These are phyloP conservation scores for Globisporangium nodosum DNA, from an alignment of 352 stramenopile species.

Conservation along the genomic window DNA sequence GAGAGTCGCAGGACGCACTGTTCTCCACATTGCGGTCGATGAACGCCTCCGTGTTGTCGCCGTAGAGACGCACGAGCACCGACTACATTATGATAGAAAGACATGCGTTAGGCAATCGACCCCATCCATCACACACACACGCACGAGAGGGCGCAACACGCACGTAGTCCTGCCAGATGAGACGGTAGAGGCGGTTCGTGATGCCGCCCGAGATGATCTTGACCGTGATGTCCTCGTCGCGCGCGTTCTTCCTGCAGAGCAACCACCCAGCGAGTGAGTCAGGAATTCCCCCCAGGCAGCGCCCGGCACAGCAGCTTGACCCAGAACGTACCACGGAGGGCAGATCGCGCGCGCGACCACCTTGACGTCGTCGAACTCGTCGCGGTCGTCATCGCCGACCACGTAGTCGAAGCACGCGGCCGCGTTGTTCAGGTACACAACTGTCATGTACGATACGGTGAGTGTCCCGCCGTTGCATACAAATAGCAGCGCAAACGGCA, in stretches of 20 bases:
- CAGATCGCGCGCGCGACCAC: conserved; percentile 67
- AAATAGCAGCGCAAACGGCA: not conserved
- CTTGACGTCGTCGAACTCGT: conserved; percentile 84
- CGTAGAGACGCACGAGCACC: conserved; percentile 89
- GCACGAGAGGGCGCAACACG: not conserved
- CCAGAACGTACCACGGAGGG: conserved; percentile 33
- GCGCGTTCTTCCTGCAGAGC: conserved; percentile 34
- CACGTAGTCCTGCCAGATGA: conserved; percentile 62
- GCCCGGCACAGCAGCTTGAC: too few species aligned
- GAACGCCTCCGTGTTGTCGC: conserved; percentile 90
- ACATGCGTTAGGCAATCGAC: not conserved
- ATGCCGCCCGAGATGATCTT: conserved; percentile 90
- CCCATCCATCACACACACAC: not conserved
- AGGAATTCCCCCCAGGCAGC: too few species aligned
- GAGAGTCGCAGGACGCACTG: conserved; percentile 32
- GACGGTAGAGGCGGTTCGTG: conserved; percentile 90
- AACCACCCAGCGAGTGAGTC: not conserved
- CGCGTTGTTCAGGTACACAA: conserved; percentile 80
- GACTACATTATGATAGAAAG: conserved; percentile 22
- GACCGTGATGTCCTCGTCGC: conserved; percentile 61
- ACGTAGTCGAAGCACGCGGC: conserved; percentile 63
- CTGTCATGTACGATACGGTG: conserved; percentile 13
- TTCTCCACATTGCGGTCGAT: conserved; percentile 92
- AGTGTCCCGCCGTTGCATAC: not conserved
- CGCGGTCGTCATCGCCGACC: conserved; percentile 48